Base-by-base conservation (phyloP, 192 early-diverging fungal species). In the Gigaspora rosea region DNA sequence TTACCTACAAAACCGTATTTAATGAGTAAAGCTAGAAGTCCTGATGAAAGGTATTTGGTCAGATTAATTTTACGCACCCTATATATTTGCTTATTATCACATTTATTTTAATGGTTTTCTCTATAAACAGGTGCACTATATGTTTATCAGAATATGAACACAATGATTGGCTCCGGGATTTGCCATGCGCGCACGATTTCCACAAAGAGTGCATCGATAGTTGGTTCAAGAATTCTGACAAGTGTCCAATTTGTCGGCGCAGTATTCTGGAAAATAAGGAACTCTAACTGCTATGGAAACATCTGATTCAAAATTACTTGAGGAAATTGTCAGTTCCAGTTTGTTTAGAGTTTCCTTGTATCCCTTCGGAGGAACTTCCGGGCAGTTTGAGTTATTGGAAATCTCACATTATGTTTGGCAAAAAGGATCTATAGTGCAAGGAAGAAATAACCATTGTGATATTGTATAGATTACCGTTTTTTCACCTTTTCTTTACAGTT, bases 141-240 rank as follows among this genome's bases (percentile, higher is more conserved):
- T 89, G 88, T 73, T 68, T 89, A 9, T 66, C 82, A 47, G 85
- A 87, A 16, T 89, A 88, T 79, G 84, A 80, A 22, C 52, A 73
- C 0, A 85, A 81, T 27, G 85, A 89, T n/a, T 58, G 79, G 20
- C 79, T 89, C 7, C 71, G 86, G 54, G 78, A 78, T 20, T 75
- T 89, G 33, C 83, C 85, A 54, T 89, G 88, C 66, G 80, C 79
- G 22, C 86, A 89, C 57, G 85, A 84, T 61, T 89, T 85, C 70
- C 88, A 89, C 71, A 69, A 78, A 46, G 82, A 78, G 13, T 89
- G 88, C 73, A 84, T 89, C 33, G 88, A 87, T 68, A 79, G 76
- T 11, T 89, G 88, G 88, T 75, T 85, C 2, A 80, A 87, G 78
- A 79, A 81, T 49, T 80, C 80, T n/a, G 82, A 85, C 59, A 78